Conservation (phyloP, 345 rosid species). For the Mercurialis annua region DNA sequence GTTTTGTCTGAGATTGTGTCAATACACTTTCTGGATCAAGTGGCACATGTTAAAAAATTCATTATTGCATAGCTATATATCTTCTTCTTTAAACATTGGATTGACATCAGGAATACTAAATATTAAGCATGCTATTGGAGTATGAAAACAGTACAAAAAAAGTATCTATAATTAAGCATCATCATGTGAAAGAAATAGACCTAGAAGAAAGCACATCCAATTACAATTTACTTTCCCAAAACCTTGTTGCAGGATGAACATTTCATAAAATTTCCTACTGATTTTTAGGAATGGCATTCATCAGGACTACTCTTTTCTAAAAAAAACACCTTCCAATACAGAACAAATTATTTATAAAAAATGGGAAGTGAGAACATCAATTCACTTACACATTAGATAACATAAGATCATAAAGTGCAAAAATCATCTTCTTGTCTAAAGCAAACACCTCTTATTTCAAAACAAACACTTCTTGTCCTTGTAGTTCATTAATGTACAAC, state of each 20-base stretch:
- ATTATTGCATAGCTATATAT: not conserved
- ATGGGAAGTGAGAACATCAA: too few species aligned
- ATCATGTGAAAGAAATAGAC: not conserved
- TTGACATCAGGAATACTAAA: not conserved
- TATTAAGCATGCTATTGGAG: not conserved
- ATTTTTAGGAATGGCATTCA: too few species aligned
- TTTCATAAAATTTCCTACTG: not conserved
- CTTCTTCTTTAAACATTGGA: not conserved
- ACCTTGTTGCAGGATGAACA: not conserved
- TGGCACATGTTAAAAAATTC: not conserved
- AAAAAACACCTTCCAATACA: too few species aligned
- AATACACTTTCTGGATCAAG: slow-evolving; percentile 2
- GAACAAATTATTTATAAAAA: too few species aligned
- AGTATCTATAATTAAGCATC: not conserved
- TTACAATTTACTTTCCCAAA: not conserved
- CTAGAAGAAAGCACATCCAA: not conserved
- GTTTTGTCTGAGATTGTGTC: too few species aligned
- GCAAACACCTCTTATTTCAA: not conserved
- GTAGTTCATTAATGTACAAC: not conserved
- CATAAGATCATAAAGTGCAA: not conserved
- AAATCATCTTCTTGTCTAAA: not conserved
- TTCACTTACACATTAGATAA: not conserved
- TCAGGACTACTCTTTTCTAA: too few species aligned
- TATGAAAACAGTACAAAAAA: not conserved
- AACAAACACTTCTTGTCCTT: not conserved